phyloP scores from a whole-genome alignment of 306 rosid species.

The Castanea sativa region DNA sequence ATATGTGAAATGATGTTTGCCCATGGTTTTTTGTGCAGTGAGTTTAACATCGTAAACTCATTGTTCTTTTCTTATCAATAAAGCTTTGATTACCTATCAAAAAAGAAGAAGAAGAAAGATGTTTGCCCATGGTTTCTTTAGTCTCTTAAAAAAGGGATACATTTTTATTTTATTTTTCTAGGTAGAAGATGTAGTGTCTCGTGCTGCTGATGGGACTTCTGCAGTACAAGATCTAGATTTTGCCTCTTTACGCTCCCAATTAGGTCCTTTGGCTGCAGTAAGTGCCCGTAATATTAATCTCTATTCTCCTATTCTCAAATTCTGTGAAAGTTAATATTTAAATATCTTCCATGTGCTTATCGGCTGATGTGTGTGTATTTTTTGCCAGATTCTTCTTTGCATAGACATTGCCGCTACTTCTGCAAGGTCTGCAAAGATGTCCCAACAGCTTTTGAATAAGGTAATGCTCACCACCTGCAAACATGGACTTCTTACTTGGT shows the following conservation, averaged over 20 bases:
- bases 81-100: too few relatives aligned
- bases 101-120: too few relatives aligned
- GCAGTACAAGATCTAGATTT: slow-evolving; percentile 76
- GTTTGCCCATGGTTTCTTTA: neutral
- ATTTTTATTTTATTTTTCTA: slow-evolving; percentile 28
- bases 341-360: slow-evolving; percentile 23
- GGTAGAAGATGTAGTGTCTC: slow-evolving; percentile 89
- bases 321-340: neutral
- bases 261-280: slow-evolving; percentile 92
- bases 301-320: slow-evolving; percentile 20
- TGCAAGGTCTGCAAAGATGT: slow-evolving; percentile 76
- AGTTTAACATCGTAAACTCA: too few relatives aligned
- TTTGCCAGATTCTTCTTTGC: slow-evolving; percentile 90
- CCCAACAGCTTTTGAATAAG: slow-evolving; percentile 88
- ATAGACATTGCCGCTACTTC: slow-evolving; percentile 94
- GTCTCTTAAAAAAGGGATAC: slow-evolving; percentile 5
- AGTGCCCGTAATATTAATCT: slow-evolving; percentile 35
- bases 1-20: neutral
- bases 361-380: slow-evolving; percentile 37
- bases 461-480: slow-evolving; percentile 40
- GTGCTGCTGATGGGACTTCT: slow-evolving; percentile 52
- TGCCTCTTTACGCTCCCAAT: slow-evolving; percentile 78
- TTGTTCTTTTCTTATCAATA: too few relatives aligned
- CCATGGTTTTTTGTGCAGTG: neutral
- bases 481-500: neutral